A percentile compares a stretch with the other conserved stretches of the same genome.
These are phyloP conservation scores for Aspergillus saccharolyticus DNA, from an alignment of 495 filamentous ascomycete genomes.

Conservation along the genomic window DNA sequence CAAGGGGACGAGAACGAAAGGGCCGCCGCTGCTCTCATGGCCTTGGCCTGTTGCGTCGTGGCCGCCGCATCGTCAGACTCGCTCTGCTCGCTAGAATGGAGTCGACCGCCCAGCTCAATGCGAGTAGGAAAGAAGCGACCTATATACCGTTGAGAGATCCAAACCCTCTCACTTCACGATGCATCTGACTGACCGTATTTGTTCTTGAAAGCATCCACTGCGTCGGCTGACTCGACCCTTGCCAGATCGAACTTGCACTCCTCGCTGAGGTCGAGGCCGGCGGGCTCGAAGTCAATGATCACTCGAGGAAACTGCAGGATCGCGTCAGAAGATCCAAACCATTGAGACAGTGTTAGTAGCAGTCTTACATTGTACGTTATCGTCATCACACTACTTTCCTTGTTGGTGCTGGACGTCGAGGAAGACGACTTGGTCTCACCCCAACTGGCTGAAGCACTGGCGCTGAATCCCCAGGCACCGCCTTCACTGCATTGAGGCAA, in stretches of 20 bases:
- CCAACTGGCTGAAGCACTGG: neutral
- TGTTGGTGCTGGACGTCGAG: neutral
- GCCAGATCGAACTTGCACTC: slow-evolving; percentile 8
- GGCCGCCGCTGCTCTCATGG: slow-evolving; percentile 2
- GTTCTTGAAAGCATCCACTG: neutral
- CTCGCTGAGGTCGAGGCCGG: slow-evolving; percentile 3
- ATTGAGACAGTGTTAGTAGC: too few relatives aligned
- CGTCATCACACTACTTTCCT: neutral
- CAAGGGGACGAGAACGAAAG: slow-evolving; percentile 10
- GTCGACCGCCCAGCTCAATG: slow-evolving; percentile 8
- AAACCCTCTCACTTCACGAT: too few relatives aligned
- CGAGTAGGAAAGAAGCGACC: slow-evolving; percentile 8
- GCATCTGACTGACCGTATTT: too few relatives aligned
- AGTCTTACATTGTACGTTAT: slow-evolving; percentile 10
- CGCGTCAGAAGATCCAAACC: neutral
- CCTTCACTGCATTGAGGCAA: neutral
- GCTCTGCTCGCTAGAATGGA: neutral
- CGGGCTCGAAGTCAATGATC: slow-evolving; percentile 1
- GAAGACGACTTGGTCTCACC: neutral
- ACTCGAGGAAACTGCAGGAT: slow-evolving; percentile 12
- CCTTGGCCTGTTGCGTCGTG: neutral
- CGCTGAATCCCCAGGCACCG: slow-evolving; percentile 4
- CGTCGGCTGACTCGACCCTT: neutral
- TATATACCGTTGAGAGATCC: neutral
- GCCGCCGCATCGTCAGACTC: neutral